Evolutionary conservation across 2,329 filamentous ascomycete species (phyloP), one percentile per base, ranked within the genome.

Genomic region (Venturia carpophila): DNA sequence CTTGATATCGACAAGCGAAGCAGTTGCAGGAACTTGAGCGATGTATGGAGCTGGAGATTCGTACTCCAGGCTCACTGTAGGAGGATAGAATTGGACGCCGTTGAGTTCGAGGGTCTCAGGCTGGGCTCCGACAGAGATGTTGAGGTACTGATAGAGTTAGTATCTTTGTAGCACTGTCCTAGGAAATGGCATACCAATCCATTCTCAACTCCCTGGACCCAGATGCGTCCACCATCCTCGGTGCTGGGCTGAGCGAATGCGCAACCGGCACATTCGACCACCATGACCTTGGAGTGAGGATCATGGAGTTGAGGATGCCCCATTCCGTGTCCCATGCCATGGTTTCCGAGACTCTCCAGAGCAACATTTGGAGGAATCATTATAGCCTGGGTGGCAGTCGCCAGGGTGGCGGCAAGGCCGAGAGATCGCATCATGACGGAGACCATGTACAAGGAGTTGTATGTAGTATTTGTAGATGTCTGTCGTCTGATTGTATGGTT

Each of bases 61-160:
- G 11, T 30, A 7, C 39, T 30, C 55, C n/a, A 64, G 56, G 30
- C 21, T 55, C 34, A 66, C 9, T 1, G 49, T 69, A 19, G 75
- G 75, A 19, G 75, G 75, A 65, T 74, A 77, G n/a, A 77, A 71
- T 64, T 73, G 74, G 42, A 70, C 69, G 58, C 73, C 74, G 64
- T 75, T 71, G 64, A 77, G 71, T 19, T 73, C 68, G 21, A 77
- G 70, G 3, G 69, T 71, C 39, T 73, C 69, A 62, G 73, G 69
- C 42, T 70, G 63, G 11, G 70, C 52, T 27, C 74, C 74, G 45
- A 75, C 70, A 64, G 73, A 71, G 64, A 77, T 75, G 66, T 77
- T 73, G 42, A 77, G 70, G 45, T 39, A 58, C 52, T 58, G 15
- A n/a, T n/a, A 37, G 21, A 5, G 17, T 63, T 49, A 65, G 58